Percentiles rank a stretch among this genome's conserved stretches.
These are phyloP conservation scores for Gaertneriomyces semiglobifer DNA, from an alignment of 192 early-diverging fungal species.

Conservation along the genomic window DNA sequence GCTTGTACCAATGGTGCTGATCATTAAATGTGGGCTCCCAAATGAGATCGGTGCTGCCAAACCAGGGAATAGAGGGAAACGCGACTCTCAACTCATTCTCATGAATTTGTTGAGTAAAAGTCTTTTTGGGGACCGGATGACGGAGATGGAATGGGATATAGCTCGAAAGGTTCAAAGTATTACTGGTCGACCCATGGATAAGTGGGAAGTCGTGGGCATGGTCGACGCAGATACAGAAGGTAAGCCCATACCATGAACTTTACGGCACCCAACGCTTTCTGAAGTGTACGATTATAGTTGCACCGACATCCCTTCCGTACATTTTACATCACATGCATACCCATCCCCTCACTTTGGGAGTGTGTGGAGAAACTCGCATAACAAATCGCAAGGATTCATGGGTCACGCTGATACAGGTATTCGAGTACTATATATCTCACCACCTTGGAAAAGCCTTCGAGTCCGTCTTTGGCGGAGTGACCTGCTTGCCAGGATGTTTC, in stretches of 20 bases:
- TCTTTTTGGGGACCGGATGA: constrained; percentile 77
- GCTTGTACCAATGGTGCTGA: constrained; percentile 31
- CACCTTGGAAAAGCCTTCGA: constrained; percentile 95
- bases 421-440: constrained; percentile 96
- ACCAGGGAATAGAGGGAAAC: constrained; percentile 76
- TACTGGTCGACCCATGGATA: constrained; percentile 65
- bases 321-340: constrained; percentile 79
- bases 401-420: constrained; percentile 87
- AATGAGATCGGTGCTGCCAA: constrained; percentile 27
- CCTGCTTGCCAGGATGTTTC: constrained; percentile 95
- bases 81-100: constrained; percentile 89
- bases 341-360: constrained; percentile 80
- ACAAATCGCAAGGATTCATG: constrained; percentile 79
- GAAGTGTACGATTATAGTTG: constrained; percentile 38
- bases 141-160: constrained; percentile 70
- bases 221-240: constrained; percentile 89
- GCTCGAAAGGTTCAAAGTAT: constrained; percentile 69
- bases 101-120: constrained; percentile 84
- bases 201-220: constrained; percentile 51
- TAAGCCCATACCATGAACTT: no score
- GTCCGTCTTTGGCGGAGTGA: constrained; percentile 95
- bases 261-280: no score
- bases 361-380: constrained; percentile 94
- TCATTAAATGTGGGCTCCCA: constrained; percentile 45
- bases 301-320: constrained; percentile 66